These are phyloP conservation scores for Diaporthe sp. DNA, from an alignment of 2,329 filamentous ascomycete species.

Conservation along the genomic window DNA sequence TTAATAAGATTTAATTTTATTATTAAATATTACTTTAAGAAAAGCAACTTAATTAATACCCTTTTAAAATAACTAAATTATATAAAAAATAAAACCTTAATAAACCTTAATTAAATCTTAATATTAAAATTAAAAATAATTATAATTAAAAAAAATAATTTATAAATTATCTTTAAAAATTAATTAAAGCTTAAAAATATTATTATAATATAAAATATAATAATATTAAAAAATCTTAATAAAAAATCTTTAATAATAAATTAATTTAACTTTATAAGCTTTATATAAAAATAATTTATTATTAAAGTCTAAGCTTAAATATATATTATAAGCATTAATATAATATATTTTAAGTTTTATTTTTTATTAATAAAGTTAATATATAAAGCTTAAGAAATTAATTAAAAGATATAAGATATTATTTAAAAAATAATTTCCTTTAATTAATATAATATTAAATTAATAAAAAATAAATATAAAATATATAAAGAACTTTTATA, in stretches of 20 bases:
- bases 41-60: neutral
- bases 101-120: neutral
- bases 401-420: too few species aligned
- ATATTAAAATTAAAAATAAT: neutral
- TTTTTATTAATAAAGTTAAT: too few species aligned
- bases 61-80: neutral
- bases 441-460: neutral
- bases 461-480: too few species aligned
- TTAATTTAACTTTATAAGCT: neutral
- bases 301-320: neutral
- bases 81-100: neutral
- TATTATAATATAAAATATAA: neutral
- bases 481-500: too few species aligned
- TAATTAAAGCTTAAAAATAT: neutral
- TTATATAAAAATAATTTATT: neutral
- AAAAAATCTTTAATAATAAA: neutral
- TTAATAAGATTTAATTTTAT: too few species aligned
- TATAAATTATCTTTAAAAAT: neutral
- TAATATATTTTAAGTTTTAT: too few species aligned
- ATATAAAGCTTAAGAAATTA: too few species aligned
- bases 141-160: neutral
- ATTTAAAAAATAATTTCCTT: neutral
- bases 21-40: neutral
- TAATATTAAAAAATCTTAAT: neutral
- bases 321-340: neutral